phyloP scores from a whole-genome alignment of 768 basidiomycete species.

The Postia placenta region DNA sequence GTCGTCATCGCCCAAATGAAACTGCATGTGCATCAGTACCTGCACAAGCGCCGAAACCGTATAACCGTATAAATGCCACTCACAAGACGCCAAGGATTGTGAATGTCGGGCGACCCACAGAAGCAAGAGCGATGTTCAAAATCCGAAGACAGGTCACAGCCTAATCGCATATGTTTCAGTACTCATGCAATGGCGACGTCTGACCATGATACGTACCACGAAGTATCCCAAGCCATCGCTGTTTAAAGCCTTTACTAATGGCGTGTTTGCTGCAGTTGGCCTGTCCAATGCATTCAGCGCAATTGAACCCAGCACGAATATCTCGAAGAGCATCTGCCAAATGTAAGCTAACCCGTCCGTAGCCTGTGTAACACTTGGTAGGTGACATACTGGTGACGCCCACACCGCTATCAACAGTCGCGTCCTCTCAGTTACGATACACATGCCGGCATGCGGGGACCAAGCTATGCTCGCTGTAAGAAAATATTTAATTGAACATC shows the following conservation, averaged over 20 bases:
- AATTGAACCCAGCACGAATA: constrained; percentile 26
- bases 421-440: constrained; percentile 19
- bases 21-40: constrained; percentile 11
- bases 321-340: constrained; percentile 29
- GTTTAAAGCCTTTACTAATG: constrained; percentile 25
- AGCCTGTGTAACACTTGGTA: neutral
- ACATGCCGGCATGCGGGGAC: constrained; percentile 18
- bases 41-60: neutral
- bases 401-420: constrained; percentile 22
- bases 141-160: constrained; percentile 21
- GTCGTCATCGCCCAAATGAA: constrained; percentile 31
- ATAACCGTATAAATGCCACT: neutral
- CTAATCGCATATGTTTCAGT: constrained; percentile 5
- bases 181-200: neutral
- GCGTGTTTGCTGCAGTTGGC: constrained; percentile 23
- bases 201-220: constrained; percentile 24
- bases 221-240: constrained; percentile 32
- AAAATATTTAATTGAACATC: too few species aligned
- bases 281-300: constrained; percentile 30
- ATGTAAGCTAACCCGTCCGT: neutral
- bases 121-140: constrained; percentile 23
- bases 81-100: constrained; percentile 25
- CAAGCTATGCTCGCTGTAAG: constrained; percentile 22
- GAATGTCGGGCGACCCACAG: constrained; percentile 17
- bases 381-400: constrained; percentile 29